Evolutionary conservation across 2,329 filamentous ascomycete species (phyloP).

Genomic region (Aspergillus ochraceus): DNA sequence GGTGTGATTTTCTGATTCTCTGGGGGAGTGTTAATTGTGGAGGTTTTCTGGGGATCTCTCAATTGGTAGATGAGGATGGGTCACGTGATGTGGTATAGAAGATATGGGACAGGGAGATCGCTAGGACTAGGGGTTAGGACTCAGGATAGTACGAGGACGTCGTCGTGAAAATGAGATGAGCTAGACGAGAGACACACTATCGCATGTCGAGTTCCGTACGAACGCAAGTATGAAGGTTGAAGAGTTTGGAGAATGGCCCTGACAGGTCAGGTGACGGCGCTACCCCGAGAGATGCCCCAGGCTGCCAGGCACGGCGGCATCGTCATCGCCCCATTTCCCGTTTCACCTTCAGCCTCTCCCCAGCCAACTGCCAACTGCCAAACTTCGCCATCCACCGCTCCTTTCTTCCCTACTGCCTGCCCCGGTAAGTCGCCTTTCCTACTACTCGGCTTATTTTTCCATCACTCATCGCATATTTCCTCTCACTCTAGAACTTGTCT

Average conservation of each 20-base stretch:
- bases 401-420: no score
- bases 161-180: no score
- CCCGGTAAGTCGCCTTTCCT: not conserved
- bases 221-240: no score
- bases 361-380: not conserved
- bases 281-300: conserved; percentile 22
- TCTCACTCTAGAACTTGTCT: not conserved
- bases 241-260: not conserved
- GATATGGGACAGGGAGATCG: not conserved
- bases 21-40: not conserved
- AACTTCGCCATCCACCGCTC: no score
- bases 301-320: conserved; percentile 13
- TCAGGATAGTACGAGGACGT: no score
- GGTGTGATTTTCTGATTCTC: not conserved
- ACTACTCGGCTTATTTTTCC: not conserved
- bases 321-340: not conserved
- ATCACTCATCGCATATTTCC: not conserved
- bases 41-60: conserved; percentile 4
- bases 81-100: not conserved
- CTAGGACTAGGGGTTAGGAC: no score
- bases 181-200: not conserved
- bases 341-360: not conserved
- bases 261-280: not conserved
- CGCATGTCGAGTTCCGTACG: no score
- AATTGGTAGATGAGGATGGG: not conserved